Evolutionary conservation across 1,284 basidiomycete genomes (phyloP).

Genomic region (Tetrapyrgos nigripes): DNA sequence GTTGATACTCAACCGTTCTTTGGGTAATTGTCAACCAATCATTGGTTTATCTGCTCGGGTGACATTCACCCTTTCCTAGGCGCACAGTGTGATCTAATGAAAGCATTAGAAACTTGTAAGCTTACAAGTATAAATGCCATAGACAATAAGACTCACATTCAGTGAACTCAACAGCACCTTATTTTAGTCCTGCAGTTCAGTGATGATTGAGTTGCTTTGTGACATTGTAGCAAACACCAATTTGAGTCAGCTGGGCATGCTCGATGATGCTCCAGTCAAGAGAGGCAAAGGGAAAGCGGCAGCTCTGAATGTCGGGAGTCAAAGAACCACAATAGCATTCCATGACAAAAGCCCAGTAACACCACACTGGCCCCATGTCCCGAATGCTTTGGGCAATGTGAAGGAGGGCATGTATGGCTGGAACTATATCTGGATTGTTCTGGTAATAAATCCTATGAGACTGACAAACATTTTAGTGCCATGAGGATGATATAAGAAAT

Average conservation of each 20-base stretch:
- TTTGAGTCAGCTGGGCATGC: conserved; percentile 32
- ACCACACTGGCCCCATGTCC: conserved; percentile 44
- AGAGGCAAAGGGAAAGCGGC: conserved; percentile 33
- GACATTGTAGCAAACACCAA: conserved; percentile 27
- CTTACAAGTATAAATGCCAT: neutral
- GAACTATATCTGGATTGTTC: conserved; percentile 30
- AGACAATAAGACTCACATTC: conserved; percentile 3
- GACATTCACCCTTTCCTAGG: too few relatives aligned
- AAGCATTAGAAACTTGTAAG: neutral
- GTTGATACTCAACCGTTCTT: too few relatives aligned
- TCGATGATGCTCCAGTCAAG: conserved; percentile 31
- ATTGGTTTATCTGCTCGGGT: too few relatives aligned
- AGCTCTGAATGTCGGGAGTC: conserved; percentile 29
- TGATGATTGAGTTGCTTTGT: conserved; percentile 14
- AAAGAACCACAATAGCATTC: conserved; percentile 39
- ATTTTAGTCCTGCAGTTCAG: too few relatives aligned
- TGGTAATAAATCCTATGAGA: conserved; percentile 47
- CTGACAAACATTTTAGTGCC: neutral
- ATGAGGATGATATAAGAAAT: neutral
- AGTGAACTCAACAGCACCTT: neutral
- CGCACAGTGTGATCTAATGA: conserved; percentile 17
- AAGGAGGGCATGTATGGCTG: conserved; percentile 45
- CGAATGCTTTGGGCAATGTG: conserved; percentile 44
- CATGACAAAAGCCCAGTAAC: conserved; percentile 50
- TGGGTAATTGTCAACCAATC: too few relatives aligned